Evolutionary conservation across 2,329 filamentous ascomycete genomes (phyloP).

Genomic region (Trichoderma harzianum): DNA sequence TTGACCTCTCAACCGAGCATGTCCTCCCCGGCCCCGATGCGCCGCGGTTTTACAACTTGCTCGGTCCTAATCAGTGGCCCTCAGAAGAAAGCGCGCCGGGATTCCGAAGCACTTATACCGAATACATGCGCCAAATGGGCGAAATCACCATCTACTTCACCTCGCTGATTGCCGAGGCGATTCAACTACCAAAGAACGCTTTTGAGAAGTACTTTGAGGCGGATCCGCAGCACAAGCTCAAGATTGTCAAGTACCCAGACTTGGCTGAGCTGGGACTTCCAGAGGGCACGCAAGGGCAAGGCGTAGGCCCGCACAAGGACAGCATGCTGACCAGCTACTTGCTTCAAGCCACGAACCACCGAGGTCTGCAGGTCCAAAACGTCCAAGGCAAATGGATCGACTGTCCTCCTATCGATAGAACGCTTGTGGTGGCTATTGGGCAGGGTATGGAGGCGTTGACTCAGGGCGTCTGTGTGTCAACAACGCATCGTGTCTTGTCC

Average conservation of each 20-base stretch:
- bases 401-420: conserved; percentile 70
- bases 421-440: conserved; percentile 82
- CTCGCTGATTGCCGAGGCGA: conserved; percentile 77
- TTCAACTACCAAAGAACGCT: conserved; percentile 64
- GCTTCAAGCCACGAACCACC: conserved; percentile 73
- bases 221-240: conserved; percentile 78
- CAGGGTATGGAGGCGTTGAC: conserved; percentile 85
- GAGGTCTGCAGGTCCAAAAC: conserved; percentile 80
- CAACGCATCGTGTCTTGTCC: conserved; percentile 79
- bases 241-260: conserved; percentile 85
- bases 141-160: conserved; percentile 71
- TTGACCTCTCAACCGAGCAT: conserved; percentile 81
- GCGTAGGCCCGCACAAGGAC: conserved; percentile 79
- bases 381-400: conserved; percentile 75
- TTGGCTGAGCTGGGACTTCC: conserved; percentile 52
- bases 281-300: conserved; percentile 47
- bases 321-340: conserved; percentile 80
- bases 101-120: conserved; percentile 66
- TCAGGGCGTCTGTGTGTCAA: conserved; percentile 74
- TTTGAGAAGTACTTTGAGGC: conserved; percentile 78
- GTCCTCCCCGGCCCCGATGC: conserved; percentile 57
- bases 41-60: conserved; percentile 71
- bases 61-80: conserved; percentile 80
- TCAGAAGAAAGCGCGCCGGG: conserved; percentile 56
- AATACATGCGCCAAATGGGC: conserved; percentile 76